These are phyloP conservation scores for Phylloporus rhodoxanthus DNA, from an alignment of 768 basidiomycete species.

Conservation along the genomic window DNA sequence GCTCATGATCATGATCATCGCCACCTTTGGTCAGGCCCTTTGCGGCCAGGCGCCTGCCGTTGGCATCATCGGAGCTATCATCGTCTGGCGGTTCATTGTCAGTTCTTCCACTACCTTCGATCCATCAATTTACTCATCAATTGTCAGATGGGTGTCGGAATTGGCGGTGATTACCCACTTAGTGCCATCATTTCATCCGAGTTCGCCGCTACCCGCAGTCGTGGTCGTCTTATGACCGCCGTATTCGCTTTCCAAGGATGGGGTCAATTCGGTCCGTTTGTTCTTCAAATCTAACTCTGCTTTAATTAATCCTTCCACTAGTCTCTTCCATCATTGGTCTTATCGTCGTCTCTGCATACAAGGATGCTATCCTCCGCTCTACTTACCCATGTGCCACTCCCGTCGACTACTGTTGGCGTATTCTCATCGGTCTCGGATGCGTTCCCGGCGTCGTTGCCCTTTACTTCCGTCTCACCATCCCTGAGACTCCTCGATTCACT, in stretches of 20 bases:
- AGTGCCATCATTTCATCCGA: conserved; percentile 85
- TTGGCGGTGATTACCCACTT: conserved; percentile 87
- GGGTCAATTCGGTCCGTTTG: conserved; percentile 66
- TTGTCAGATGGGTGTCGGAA: conserved; percentile 66
- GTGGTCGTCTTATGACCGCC: conserved; percentile 85
- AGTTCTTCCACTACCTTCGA: conserved; percentile 9
- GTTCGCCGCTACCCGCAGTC: conserved; percentile 69
- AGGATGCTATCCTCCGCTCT: conserved; percentile 46
- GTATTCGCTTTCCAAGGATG: conserved; percentile 86
- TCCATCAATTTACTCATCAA: not conserved
- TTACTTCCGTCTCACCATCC: conserved; percentile 90
- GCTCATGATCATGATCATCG: conserved; percentile 76
- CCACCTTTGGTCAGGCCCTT: conserved; percentile 74
- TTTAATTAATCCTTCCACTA: conserved; percentile 15
- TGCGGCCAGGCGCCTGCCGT: conserved; percentile 63
- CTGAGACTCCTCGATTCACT: conserved; percentile 86
- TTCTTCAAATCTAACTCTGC: not conserved
- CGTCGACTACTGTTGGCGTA: conserved; percentile 79
- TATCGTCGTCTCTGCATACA: conserved; percentile 64
- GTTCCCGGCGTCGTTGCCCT: conserved; percentile 76
- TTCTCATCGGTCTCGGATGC: conserved; percentile 84
- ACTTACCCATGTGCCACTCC: conserved; percentile 35
- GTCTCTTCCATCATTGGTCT: conserved; percentile 63
- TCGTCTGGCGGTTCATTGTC: conserved; percentile 80
- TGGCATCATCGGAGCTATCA: conserved; percentile 65